Conservation (phyloP, 768 basidiomycete genomes). For the Hortiboletus flavorubellus region DNA sequence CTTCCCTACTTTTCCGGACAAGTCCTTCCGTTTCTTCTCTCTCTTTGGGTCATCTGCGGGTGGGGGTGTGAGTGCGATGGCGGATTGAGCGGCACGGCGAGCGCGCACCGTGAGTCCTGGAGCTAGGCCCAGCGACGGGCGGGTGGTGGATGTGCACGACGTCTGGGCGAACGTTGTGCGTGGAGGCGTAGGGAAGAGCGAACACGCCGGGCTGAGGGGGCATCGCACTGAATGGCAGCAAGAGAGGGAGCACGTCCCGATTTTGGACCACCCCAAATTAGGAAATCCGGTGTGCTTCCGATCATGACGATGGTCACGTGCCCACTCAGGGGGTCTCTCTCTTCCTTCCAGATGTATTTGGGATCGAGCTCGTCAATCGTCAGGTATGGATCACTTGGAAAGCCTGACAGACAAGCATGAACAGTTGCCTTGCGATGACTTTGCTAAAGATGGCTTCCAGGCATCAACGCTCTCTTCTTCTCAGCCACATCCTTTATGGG, state of each 20-base stretch:
- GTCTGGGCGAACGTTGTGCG: slow-evolving; percentile 40
- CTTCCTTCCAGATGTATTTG: not conserved
- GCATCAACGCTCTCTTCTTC: not conserved
- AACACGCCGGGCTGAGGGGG: slow-evolving; percentile 72
- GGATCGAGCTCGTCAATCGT: not conserved
- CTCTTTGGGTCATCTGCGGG: slow-evolving; percentile 47
- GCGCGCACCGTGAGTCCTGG: slow-evolving; percentile 40
- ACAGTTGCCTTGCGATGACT: not conserved
- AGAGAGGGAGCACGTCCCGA: not conserved
- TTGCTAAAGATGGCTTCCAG: slow-evolving; percentile 3
- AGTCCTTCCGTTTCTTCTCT: slow-evolving; percentile 66
- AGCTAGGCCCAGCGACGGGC: slow-evolving; percentile 41
- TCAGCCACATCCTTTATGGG: not conserved
- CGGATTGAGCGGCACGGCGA: not conserved
- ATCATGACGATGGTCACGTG: slow-evolving; percentile 25
- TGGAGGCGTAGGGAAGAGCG: slow-evolving; percentile 53
- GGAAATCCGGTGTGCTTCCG: slow-evolving; percentile 17
- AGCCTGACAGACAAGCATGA: not conserved
- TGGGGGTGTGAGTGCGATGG: slow-evolving; percentile 30
- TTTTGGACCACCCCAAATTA: slow-evolving; percentile 18
- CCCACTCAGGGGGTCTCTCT: not conserved
- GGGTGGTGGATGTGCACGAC: slow-evolving; percentile 38
- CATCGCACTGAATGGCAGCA: slow-evolving; percentile 34
- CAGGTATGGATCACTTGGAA: not conserved
- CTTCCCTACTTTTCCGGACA: slow-evolving; percentile 66